A percentile compares a stretch with the other conserved stretches of the same genome.
These are phyloP conservation scores for Rhizodiscina lignyota DNA, from an alignment of 495 filamentous ascomycete species.

Conservation along the genomic window DNA sequence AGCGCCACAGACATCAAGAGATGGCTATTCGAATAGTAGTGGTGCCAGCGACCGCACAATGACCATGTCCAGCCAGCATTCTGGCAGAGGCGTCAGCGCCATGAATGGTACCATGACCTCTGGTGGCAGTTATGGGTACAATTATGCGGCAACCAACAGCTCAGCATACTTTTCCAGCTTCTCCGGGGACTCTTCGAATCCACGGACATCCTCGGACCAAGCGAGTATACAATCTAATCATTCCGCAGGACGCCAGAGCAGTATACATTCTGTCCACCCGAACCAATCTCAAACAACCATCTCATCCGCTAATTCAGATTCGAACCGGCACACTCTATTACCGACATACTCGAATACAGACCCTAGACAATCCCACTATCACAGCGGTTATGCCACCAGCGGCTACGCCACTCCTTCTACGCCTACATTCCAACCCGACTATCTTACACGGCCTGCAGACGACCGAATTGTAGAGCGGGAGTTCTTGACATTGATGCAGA, in stretches of 20 bases:
- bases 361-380: slow-evolving; percentile 11
- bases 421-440: slow-evolving; percentile 33
- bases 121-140: no score
- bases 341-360: slow-evolving; percentile 5
- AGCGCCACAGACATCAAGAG: slow-evolving; percentile 36
- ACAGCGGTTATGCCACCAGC: slow-evolving; percentile 1
- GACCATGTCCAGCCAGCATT: slow-evolving; percentile 60
- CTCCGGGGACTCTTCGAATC: no score
- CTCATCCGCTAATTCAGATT: slow-evolving; percentile 7
- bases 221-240: slow-evolving; percentile 40
- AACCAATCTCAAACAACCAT: slow-evolving; percentile 15
- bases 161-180: no score
- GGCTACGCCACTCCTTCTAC: slow-evolving; percentile 14
- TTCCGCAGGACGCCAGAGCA: slow-evolving; percentile 23
- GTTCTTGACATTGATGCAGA: slow-evolving; percentile 88
- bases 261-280: slow-evolving; percentile 7
- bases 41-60: slow-evolving; percentile 46
- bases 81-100: slow-evolving; percentile 40
- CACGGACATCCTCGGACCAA: slow-evolving; percentile 53
- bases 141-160: no score
- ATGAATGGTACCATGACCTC: slow-evolving; percentile 42
- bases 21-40: slow-evolving; percentile 42
- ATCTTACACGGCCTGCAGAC: slow-evolving; percentile 57
- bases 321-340: slow-evolving; percentile 11
- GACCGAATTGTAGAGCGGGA: slow-evolving; percentile 80